Evolutionary conservation across 768 basidiomycete species (phyloP), one percentile per base, ranked within the genome.

Genomic region (Pleurotus cornucopiae): DNA sequence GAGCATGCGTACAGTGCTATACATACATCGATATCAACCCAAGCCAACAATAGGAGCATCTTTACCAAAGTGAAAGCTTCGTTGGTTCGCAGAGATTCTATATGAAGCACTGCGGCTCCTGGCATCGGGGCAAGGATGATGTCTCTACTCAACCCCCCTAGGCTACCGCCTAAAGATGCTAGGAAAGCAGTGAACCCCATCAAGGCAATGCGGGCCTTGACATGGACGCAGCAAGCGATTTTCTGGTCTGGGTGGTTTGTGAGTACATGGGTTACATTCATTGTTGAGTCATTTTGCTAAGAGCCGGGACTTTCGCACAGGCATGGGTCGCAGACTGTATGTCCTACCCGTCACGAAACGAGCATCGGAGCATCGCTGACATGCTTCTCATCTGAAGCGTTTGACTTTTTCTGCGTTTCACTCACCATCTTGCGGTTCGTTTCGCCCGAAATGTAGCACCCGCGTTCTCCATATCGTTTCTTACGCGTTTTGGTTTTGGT

Each of bases 361-460:
- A n/a, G 2, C 41, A 44, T 16, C 14, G 16, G 14, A 9, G 13
- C n/a, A 44, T 16, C 20, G 6, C 51, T 30, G 20, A 30, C 13
- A 16, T 47, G 30, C 6, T 30, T 14, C 34, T 26, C 12, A 6
- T 46, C 26, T 21, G 5, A n/a, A 61, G 85, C 86, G 0, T 77
- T 83, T 64, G 87, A 87, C 63, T 86, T 83, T 67, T 88, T 89
- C 69, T 73, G 77, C 38, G 86, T 80, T 14, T 76, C 80, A 18
- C 70, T 79, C 59, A 75, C 73, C 26, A 63, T 61, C 30, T 13
- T 59, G 9, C 46, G 60, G 60, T 61, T 18, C 34, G 30, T 20
- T 25, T n/a, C 16, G 1, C n/a, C 14, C 6, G n/a, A 5, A 14
- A n/a, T 20, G 7, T 47, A 13, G 9, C 30, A 11, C 30, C 7